phyloP scores from a whole-genome alignment of 805 yeast genomes.

The Nakazawaea pomicola region DNA sequence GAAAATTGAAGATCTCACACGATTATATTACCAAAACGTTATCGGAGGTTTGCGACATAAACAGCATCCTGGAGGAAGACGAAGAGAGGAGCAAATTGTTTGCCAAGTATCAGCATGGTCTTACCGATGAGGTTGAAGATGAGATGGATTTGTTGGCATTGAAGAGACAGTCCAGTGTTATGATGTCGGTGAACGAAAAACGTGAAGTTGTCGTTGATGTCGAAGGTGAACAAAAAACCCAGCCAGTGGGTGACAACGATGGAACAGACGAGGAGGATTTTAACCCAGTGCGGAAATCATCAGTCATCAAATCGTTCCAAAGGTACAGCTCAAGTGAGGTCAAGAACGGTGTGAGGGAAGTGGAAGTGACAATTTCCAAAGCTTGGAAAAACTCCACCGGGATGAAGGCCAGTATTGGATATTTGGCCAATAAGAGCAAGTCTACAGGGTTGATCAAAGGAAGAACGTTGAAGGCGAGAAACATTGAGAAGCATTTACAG shows the following conservation, averaged over 20 bases:
- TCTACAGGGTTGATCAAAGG: constrained; percentile 1
- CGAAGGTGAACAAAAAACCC: too few relatives aligned
- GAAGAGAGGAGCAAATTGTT: constrained; percentile 22
- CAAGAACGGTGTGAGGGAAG: constrained; percentile 36
- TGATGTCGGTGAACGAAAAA: too few relatives aligned
- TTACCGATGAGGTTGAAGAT: constrained; percentile 35
- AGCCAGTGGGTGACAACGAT: constrained; percentile 25
- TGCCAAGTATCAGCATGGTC: constrained; percentile 33
- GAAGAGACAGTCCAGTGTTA: constrained; percentile 26
- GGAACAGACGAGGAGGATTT: constrained; percentile 27
- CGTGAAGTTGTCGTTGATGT: too few relatives aligned
- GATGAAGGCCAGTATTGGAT: constrained; percentile 53
- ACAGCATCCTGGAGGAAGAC: constrained; percentile 26
- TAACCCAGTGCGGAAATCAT: constrained; percentile 30
- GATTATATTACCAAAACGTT: constrained; percentile 52
- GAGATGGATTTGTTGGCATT: constrained; percentile 29
- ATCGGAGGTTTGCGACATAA: constrained; percentile 40
- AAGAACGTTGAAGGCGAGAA: constrained; percentile 9
- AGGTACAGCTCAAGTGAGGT: constrained; percentile 25
- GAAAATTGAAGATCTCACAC: constrained; percentile 40
- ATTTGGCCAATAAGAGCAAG: constrained; percentile 33
- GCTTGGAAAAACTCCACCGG: constrained; percentile 52
- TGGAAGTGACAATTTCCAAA: constrained; percentile 47
- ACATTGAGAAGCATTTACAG: constrained; percentile 17
- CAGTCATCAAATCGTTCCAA: constrained; percentile 40